Conservation (phyloP, 2,329 filamentous ascomycete genomes). For the Hypoxylon sp. region DNA sequence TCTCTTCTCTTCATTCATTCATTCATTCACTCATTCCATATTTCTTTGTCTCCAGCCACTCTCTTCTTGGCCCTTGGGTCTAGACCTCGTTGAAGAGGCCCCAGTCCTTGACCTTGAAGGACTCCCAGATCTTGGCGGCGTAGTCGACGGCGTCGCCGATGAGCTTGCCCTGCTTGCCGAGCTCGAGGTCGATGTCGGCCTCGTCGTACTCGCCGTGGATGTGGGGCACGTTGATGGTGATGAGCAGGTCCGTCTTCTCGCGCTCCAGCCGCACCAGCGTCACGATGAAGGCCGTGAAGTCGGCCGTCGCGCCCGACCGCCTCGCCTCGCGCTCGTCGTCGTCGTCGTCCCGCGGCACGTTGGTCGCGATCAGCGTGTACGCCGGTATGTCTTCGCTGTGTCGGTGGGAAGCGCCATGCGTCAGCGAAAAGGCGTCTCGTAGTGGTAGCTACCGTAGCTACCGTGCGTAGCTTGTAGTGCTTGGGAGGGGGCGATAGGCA, state of each 20-base stretch:
- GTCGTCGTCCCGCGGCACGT: conserved; percentile 52
- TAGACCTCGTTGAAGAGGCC: conserved; percentile 67
- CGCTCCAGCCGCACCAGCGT: conserved; percentile 78
- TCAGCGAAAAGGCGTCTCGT: conserved; percentile 5
- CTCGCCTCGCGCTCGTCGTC: conserved; percentile 44
- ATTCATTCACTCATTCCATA: background rate
- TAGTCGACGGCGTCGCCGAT: conserved; percentile 75
- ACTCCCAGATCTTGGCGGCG: conserved; percentile 72
- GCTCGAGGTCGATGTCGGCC: conserved; percentile 73
- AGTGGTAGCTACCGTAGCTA: background rate
- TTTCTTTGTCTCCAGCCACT: background rate
- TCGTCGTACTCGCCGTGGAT: conserved; percentile 76
- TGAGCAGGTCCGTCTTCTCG: conserved; percentile 80
- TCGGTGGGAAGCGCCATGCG: conserved; percentile 2
- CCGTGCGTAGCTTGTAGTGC: too few species aligned
- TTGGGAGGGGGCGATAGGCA: background rate
- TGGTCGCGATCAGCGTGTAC: conserved; percentile 74
- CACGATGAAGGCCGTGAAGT: conserved; percentile 79
- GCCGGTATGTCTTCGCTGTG: conserved; percentile 62
- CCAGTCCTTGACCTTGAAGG: conserved; percentile 83
- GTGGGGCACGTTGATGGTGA: conserved; percentile 89
- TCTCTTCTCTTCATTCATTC: background rate
- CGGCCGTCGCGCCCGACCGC: conserved; percentile 54
- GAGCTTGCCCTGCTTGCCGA: conserved; percentile 70
- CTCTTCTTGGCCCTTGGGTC: background rate